phyloP scores from a whole-genome alignment of 2,329 filamentous ascomycete species.

The Dactylellina parvicollis region DNA sequence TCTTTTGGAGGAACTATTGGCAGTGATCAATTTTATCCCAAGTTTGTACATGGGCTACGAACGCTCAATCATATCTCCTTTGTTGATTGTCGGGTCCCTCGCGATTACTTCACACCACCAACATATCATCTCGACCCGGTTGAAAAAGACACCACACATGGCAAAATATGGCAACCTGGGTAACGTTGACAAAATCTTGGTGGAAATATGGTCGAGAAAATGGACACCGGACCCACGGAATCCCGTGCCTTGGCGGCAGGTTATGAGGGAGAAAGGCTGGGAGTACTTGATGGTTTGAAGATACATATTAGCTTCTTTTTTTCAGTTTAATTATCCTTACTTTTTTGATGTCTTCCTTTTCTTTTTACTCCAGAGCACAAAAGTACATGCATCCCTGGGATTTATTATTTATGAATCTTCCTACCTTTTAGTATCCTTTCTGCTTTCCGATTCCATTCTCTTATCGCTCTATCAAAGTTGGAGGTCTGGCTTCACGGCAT shows the following conservation, averaged over 20 bases:
- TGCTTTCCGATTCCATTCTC: background rate
- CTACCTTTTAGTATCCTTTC: background rate
- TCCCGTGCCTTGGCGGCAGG: conserved; percentile 40
- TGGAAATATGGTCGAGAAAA: conserved; percentile 39
- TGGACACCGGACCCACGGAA: conserved; percentile 22
- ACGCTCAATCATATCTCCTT: conserved; percentile 49
- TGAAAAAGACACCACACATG: conserved; percentile 48
- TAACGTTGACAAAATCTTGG: conserved; percentile 51
- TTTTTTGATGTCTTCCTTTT: background rate
- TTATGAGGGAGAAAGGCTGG: conserved; percentile 51
- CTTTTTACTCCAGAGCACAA: background rate
- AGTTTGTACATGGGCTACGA: conserved; percentile 50
- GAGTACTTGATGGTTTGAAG: conserved; percentile 50
- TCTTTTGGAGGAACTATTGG: conserved; percentile 38
- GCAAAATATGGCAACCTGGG: conserved; percentile 52
- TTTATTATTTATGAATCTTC: background rate
- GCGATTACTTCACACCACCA: conserved; percentile 20
- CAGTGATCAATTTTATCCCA: conserved; percentile 45
- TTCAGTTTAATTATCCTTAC: background rate
- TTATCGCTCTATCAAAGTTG: no score
- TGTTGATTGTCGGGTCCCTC: conserved; percentile 47
- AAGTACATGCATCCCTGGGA: background rate
- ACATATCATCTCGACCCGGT: conserved; percentile 36
- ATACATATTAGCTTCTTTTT: background rate
- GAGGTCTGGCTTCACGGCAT: no score